Conservation (phyloP, 495 filamentous ascomycete species). For the Daldinia decipiens region DNA sequence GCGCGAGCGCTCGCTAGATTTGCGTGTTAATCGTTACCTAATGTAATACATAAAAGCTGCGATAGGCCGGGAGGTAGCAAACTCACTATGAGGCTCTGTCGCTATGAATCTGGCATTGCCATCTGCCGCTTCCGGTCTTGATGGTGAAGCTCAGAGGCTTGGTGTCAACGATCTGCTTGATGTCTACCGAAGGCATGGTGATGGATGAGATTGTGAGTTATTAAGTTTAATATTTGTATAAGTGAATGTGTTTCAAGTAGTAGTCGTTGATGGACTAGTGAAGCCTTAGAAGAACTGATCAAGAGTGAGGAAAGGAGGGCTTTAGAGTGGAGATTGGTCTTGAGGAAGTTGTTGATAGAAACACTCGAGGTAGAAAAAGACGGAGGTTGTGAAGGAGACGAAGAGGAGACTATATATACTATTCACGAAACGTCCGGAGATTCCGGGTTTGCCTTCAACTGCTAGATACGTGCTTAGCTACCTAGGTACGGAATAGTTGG, state of each 20-base stretch:
- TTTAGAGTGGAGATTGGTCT: constrained; percentile 33
- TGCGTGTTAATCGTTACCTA: constrained; percentile 16
- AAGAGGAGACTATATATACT: constrained; percentile 37
- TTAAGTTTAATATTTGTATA: constrained; percentile 4
- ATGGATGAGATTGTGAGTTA: background rate
- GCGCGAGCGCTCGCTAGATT: constrained; percentile 52
- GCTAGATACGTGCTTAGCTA: constrained; percentile 4
- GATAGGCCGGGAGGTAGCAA: background rate
- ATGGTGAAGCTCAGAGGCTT: constrained; percentile 57
- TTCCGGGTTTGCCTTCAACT: constrained; percentile 13
- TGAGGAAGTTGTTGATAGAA: constrained; percentile 14
- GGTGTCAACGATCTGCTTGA: constrained; percentile 51
- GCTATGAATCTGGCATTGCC: constrained; percentile 53
- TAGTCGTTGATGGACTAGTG: constrained; percentile 14
- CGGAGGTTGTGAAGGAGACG: constrained; percentile 1
- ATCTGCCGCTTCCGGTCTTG: constrained; percentile 52
- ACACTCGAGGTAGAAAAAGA: constrained; percentile 19
- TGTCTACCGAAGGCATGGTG: constrained; percentile 46
- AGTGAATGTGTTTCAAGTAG: background rate
- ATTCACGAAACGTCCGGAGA: constrained; percentile 27
- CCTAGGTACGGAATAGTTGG: constrained; percentile 13
- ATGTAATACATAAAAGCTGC: background rate
- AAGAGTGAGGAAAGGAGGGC: constrained; percentile 1
- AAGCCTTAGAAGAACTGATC: constrained; percentile 7
- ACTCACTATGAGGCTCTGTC: constrained; percentile 58